Conservation (phyloP, 2,329 filamentous ascomycete species). For the Ilyonectria destructans region DNA sequence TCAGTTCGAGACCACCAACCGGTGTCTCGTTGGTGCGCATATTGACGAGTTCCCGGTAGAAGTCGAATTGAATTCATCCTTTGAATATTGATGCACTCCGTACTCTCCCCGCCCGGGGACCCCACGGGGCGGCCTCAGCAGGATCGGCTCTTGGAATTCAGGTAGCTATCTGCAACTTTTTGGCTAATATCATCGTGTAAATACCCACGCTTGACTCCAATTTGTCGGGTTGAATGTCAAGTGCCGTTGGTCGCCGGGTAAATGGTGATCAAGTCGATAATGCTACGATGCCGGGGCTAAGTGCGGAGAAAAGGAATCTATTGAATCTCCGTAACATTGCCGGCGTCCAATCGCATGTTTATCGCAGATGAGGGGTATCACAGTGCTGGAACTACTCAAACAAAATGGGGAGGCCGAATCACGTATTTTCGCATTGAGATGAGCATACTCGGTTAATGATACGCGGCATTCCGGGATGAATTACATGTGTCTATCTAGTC, state of each 20-base stretch:
- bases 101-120: constrained; percentile 2
- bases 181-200: constrained; percentile 15
- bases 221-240: constrained; percentile 7
- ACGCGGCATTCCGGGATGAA: neutral
- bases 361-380: neutral
- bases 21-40: neutral
- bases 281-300: constrained; percentile 8
- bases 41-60: neutral
- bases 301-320: neutral
- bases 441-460: neutral
- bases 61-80: constrained; percentile 1
- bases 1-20: neutral
- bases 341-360: neutral
- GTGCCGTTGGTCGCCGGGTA: constrained; percentile 12
- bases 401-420: neutral
- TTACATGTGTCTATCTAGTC: neutral
- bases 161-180: neutral
- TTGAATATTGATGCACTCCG: neutral
- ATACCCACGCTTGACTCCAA: constrained; percentile 3
- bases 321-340: constrained; percentile 3
- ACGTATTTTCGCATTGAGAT: neutral
- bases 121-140: constrained; percentile 4
- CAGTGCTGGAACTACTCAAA: neutral
- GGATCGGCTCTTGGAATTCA: constrained; percentile 3
- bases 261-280: neutral